These are phyloP conservation scores for Fagopyrum esculentum DNA, from an alignment of 148 eudicot genomes.

Conservation along the genomic window DNA sequence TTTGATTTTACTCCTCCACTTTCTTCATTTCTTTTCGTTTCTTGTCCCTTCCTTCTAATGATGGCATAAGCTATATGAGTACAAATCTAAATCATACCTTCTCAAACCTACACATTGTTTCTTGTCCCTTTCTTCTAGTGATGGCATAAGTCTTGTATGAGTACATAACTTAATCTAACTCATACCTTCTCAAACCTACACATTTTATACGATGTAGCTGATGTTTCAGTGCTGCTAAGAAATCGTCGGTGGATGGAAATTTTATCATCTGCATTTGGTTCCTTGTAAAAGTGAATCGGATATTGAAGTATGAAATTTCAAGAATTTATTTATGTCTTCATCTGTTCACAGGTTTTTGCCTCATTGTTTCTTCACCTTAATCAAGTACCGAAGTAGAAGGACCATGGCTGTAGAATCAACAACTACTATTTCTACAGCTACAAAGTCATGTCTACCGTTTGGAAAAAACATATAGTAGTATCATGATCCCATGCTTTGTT, in stretches of 20 bases:
- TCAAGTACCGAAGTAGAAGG: not conserved
- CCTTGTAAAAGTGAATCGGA: not conserved
- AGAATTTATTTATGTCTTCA: no score
- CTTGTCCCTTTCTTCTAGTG: no score
- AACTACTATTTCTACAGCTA: not conserved
- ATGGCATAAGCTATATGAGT: not conserved
- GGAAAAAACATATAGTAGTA: not conserved
- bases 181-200: no score
- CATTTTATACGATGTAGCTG: no score
- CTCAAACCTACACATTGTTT: not conserved
- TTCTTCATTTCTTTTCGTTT: not conserved
- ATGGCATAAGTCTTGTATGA: no score
- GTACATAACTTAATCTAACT: no score
- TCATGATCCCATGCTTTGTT: not conserved
- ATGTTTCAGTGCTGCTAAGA: no score
- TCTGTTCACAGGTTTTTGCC: no score
- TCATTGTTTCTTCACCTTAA: no score
- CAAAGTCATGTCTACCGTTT: not conserved
- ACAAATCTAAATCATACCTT: not conserved
- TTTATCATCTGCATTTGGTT: not conserved
- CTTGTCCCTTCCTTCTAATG: not conserved
- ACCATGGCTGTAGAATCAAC: not conserved
- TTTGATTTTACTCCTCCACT: not conserved
- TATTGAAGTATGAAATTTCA: not conserved
- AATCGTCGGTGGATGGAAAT: no score